Evolutionary conservation across 2,329 filamentous ascomycete species (phyloP), one percentile per base, ranked within the genome.

Genomic region (Pseudogymnoascus sp.): DNA sequence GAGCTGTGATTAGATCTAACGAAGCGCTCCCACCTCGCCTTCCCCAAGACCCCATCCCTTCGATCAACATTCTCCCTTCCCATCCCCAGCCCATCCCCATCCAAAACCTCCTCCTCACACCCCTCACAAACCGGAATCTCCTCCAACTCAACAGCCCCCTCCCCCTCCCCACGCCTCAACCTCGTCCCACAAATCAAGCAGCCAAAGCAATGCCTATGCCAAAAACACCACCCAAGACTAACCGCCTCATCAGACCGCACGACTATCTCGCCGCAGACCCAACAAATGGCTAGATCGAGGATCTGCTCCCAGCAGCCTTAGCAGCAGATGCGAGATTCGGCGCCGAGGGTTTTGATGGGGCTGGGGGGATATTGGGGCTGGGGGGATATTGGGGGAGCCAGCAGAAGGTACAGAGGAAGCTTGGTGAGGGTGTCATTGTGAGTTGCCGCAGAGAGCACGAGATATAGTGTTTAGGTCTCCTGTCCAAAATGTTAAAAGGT

Each of bases 141-240:
- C 1, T 71, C 66, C 10, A 83, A 72, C 71, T 84, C 82, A 25
- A 68, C 74, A 0, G 65, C 68, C 40, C 18, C 55, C 62, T 6
- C 39, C 35, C 8, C 48, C 63, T 36, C 58, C 35, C 29, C 29
- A 64, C 55, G 33, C 27, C n/a, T 29, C 64, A 61, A 36, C 36
- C 12, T 45, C 48, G 15, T 59, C 59, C 3, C 79, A 62, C 75
- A 84, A 39, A 84, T 71, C 64, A 85, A 68, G 68, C 81, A 85
- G 13, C 82, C 81, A 69, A 82, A 85, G 69, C 81, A 85, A 0
- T 71, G 74, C 39, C 75, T 74, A 67, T 85, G 82, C 82, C 81
- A 85, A 68, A 85, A 85, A 67, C 80, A 83, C 82, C 79, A 84
- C 0, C 81, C 81, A n/a, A 84, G 74, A 65, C 80, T 83, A 40